Evolutionary conservation across 2,329 filamentous ascomycete species (phyloP), one percentile per base, ranked within the genome.

Genomic region (Diaporthe citrichinensis): DNA sequence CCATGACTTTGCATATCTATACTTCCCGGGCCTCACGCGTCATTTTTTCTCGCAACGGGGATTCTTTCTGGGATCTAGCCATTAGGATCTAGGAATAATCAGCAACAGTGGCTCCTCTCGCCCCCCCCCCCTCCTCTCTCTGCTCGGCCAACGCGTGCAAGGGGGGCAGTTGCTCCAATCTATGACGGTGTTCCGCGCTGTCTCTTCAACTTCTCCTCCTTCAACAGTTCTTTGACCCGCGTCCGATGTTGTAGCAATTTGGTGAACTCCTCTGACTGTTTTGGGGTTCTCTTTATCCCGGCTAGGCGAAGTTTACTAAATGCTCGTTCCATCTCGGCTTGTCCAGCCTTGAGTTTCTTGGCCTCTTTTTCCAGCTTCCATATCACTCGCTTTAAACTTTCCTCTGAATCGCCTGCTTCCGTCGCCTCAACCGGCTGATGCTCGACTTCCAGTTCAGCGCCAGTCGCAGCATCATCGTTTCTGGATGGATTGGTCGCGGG

Each of bases 191-290:
- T 36, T 1, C 36, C 4, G 17, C n/a, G 9, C 31, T 17, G 14
- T 12, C 8, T 14, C 4, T 31, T 31, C 17, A 23, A 17, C 2
- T 49, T 4, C 8, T 17, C 44, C 7, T 23, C 44, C 44, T 20
- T 23, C 44, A 23, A 23, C 17, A 8, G 20, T 49, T 49, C 8
- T 49, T 4, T 23, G 25, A 62, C 15, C 15, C 2, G n/a, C n/a
- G 9, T 8, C 8, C 58, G 58, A 28, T 12, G 58, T 5, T 9
- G 3, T 28, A 2, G 2, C 4, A 62, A 1, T 4, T 9, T 12
- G 2, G 0, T 8, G 5, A 44, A 4, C 23, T 31, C 4, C 7
- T 9, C 8, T 10, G 0, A 4, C 23, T 59, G 12, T 25, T 31
- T 12, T 23, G 3, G 14, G 17, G n/a, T 46, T 12, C 17, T 34